phyloP scores from a whole-genome alignment of 768 basidiomycete species.

The Calocybe cyanea region DNA sequence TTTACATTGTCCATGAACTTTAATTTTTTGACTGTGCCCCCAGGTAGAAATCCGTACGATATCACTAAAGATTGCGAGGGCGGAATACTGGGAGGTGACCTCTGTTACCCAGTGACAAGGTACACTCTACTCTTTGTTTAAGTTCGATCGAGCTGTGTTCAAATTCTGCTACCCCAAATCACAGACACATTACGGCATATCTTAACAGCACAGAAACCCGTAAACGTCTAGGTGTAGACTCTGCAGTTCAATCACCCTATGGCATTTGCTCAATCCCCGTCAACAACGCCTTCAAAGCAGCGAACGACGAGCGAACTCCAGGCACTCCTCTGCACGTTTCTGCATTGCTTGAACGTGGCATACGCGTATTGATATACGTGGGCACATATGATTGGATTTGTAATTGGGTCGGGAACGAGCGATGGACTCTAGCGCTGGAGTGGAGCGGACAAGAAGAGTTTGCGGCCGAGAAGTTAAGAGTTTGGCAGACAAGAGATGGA shows the following conservation, averaged over 20 bases:
- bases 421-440: slow-evolving; percentile 65
- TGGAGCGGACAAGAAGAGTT: slow-evolving; percentile 61
- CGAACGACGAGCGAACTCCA: slow-evolving; percentile 41
- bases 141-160: not conserved
- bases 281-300: slow-evolving; percentile 38
- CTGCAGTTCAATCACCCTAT: slow-evolving; percentile 30
- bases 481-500: slow-evolving; percentile 54
- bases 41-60: slow-evolving; percentile 62
- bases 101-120: slow-evolving; percentile 58
- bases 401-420: slow-evolving; percentile 72
- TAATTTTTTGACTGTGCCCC: not conserved
- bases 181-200: slow-evolving; percentile 54
- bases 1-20: not conserved
- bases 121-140: slow-evolving; percentile 9
- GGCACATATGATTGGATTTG: slow-evolving; percentile 74
- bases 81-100: slow-evolving; percentile 29
- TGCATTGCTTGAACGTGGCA: slow-evolving; percentile 65
- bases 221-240: slow-evolving; percentile 58
- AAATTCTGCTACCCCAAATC: not conserved
- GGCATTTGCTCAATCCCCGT: slow-evolving; percentile 37
- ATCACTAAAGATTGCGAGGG: slow-evolving; percentile 60
- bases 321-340: slow-evolving; percentile 53
- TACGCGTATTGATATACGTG: slow-evolving; percentile 67
- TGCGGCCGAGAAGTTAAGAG: slow-evolving; percentile 38
- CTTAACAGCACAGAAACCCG: slow-evolving; percentile 58